These are phyloP conservation scores for Geotrichum candidum DNA, from an alignment of 1,139 yeast species.

Conservation along the genomic window DNA sequence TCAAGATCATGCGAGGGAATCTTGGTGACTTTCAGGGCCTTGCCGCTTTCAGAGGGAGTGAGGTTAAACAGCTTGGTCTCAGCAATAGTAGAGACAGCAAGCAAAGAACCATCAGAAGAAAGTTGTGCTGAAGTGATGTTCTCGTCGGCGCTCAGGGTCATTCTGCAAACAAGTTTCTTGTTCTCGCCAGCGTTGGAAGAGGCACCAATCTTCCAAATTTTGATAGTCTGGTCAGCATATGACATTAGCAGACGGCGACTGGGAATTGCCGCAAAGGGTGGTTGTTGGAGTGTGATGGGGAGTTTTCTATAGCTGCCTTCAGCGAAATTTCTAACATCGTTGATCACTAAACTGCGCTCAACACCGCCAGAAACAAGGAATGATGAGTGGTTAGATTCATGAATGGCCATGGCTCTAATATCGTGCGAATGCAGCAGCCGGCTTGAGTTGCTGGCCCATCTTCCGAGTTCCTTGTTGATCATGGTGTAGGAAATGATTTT, in stretches of 20 bases:
- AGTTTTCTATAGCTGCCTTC: constrained; percentile 71
- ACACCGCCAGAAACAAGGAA: constrained; percentile 85
- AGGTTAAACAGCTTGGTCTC: constrained; percentile 66
- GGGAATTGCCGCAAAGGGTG: constrained; percentile 50
- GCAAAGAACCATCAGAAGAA: constrained; percentile 56
- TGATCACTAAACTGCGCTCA: constrained; percentile 71
- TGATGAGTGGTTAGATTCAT: constrained; percentile 56
- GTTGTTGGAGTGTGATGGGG: constrained; percentile 52
- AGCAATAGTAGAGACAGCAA: constrained; percentile 67
- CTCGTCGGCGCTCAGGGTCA: constrained; percentile 70
- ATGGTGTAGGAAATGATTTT: constrained; percentile 64
- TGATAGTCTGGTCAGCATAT: constrained; percentile 81
- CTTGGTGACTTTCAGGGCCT: constrained; percentile 24
- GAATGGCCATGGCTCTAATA: constrained; percentile 67
- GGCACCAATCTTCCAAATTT: constrained; percentile 64
- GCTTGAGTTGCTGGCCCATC: constrained; percentile 79
- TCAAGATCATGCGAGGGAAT: constrained; percentile 38
- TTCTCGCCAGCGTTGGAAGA: constrained; percentile 23
- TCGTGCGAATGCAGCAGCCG: constrained; percentile 86
- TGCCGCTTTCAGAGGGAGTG: constrained; percentile 26
- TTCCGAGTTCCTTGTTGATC: constrained; percentile 40
- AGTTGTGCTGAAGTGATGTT: constrained; percentile 68
- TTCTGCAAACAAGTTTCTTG: constrained; percentile 56
- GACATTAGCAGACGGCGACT: constrained; percentile 50
- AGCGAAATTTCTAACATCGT: constrained; percentile 59